Evolutionary conservation across 352 stramenopile species (phyloP).

Genomic region (Phytopythium helicoides): DNA sequence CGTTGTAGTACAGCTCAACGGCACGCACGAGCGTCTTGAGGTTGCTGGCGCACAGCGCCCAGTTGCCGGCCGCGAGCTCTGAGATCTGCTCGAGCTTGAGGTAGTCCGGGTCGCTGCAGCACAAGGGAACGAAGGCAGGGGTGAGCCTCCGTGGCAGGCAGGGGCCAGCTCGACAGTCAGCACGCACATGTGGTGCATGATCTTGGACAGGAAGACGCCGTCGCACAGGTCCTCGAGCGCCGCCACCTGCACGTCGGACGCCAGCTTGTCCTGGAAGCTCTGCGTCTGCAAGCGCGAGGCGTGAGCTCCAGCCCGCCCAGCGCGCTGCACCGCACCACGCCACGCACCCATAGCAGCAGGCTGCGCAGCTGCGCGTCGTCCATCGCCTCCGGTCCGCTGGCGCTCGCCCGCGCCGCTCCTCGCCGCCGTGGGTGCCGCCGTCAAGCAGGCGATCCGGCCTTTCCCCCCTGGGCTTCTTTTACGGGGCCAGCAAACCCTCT

Average conservation of each 20-base stretch:
- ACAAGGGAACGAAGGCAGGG: too few relatives aligned
- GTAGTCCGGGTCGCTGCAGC: constrained; percentile 76
- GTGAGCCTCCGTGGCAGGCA: too few relatives aligned
- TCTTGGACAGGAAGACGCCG: constrained; percentile 78
- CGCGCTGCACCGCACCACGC: too few relatives aligned
- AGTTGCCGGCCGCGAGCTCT: constrained; percentile 53
- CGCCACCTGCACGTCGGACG: constrained; percentile 33
- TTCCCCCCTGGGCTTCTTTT: too few relatives aligned
- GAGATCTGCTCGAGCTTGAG: constrained; percentile 78
- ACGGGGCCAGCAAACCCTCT: too few relatives aligned
- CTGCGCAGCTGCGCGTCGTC: constrained; percentile 74
- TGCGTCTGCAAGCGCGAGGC: constrained; percentile 41
- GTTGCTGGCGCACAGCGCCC: constrained; percentile 78
- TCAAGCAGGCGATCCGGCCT: not conserved
- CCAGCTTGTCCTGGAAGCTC: constrained; percentile 65
- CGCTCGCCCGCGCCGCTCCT: not conserved
- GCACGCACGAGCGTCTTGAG: constrained; percentile 74
- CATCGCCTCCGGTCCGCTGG: constrained; percentile 25
- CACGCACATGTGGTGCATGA: constrained; percentile 86
- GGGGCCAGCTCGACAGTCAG: not conserved
- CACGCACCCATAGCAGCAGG: constrained; percentile 64
- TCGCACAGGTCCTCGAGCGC: constrained; percentile 65
- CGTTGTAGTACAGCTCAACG: constrained; percentile 81
- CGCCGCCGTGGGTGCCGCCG: not conserved
- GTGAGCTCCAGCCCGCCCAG: not conserved